Evolutionary conservation across 2,329 filamentous ascomycete genomes (phyloP).

Genomic region (Colletotrichum sp.): DNA sequence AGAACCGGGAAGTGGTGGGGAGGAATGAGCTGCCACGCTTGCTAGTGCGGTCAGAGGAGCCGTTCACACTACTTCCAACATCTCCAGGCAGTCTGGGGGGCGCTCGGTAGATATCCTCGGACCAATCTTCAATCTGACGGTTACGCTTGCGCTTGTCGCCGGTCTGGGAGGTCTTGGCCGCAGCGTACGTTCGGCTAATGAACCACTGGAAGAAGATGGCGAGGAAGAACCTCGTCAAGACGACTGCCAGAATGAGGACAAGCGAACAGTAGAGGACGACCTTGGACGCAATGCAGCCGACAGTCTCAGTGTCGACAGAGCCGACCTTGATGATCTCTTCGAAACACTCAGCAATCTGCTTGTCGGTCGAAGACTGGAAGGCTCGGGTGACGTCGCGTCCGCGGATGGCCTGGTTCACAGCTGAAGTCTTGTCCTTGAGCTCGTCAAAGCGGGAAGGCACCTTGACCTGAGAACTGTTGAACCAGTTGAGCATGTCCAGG

Average conservation of each 20-base stretch:
- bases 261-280: constrained; percentile 95
- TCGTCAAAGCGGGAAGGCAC: constrained; percentile 81
- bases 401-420: constrained; percentile 67
- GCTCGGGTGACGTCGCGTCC: constrained; percentile 90
- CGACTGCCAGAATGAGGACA: constrained; percentile 89
- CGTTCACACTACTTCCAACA: constrained; percentile 67
- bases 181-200: constrained; percentile 83
- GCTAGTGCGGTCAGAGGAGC: constrained; percentile 71
- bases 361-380: constrained; percentile 81
- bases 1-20: constrained; percentile 93
- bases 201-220: constrained; percentile 97
- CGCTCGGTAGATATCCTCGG: constrained; percentile 94
- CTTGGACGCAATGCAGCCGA: constrained; percentile 96
- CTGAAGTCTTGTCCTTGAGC: constrained; percentile 70
- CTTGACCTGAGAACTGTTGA: constrained; percentile 80
- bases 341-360: constrained; percentile 84
- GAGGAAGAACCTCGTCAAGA: constrained; percentile 84
- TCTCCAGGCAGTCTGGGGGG: constrained; percentile 82
- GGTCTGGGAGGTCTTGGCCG: constrained; percentile 82
- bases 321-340: constrained; percentile 96
- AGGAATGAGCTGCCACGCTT: constrained; percentile 86
- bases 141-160: constrained; percentile 84
- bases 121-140: constrained; percentile 97
- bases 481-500: constrained; percentile 86
- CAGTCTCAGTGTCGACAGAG: constrained; percentile 91